Evolutionary conservation across 768 basidiomycete species (phyloP).

Genomic region (Suillus cothurnatus): DNA sequence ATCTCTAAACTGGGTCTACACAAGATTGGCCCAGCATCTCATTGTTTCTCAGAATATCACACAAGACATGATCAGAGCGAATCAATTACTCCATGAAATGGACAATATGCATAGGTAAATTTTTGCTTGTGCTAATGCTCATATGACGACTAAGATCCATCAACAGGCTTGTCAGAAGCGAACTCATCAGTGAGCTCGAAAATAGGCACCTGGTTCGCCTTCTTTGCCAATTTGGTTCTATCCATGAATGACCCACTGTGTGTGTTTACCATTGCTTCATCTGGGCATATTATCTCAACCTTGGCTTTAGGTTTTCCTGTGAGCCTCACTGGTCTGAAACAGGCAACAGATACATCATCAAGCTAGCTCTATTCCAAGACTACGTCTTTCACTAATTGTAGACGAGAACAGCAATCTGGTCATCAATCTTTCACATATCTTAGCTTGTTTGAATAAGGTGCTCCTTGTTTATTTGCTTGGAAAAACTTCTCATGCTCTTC

Average conservation of each 20-base stretch:
- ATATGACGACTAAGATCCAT: conserved; percentile 53
- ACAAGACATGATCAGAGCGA: conserved; percentile 74
- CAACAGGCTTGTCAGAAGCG: conserved; percentile 84
- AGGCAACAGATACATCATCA: conserved; percentile 96
- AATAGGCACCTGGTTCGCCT: conserved; percentile 90
- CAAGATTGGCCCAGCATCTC: conserved; percentile 46
- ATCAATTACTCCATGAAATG: conserved; percentile 69
- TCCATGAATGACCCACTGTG: conserved; percentile 99
- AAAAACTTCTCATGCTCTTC: background rate
- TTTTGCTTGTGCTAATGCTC: conserved; percentile 1
- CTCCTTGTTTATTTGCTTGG: conserved; percentile 18
- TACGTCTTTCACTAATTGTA: conserved; percentile 98
- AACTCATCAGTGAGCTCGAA: conserved; percentile 88
- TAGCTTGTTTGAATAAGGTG: conserved; percentile 93
- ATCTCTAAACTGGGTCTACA: conserved; percentile 68
- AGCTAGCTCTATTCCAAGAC: conserved; percentile 97
- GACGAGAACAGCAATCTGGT: conserved; percentile 89
- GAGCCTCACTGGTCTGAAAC: conserved; percentile 98
- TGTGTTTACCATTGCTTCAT: conserved; percentile 42
- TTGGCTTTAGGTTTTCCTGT: conserved; percentile 77
- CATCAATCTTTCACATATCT: conserved; percentile 87
- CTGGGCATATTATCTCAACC: conserved; percentile 4
- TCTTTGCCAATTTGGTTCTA: conserved; percentile 94
- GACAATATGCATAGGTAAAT: conserved; percentile 70
- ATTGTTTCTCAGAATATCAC: conserved; percentile 59